Evolutionary conservation across 129 eudicot species (phyloP).

Genomic region (Oenanthe sinensis): DNA sequence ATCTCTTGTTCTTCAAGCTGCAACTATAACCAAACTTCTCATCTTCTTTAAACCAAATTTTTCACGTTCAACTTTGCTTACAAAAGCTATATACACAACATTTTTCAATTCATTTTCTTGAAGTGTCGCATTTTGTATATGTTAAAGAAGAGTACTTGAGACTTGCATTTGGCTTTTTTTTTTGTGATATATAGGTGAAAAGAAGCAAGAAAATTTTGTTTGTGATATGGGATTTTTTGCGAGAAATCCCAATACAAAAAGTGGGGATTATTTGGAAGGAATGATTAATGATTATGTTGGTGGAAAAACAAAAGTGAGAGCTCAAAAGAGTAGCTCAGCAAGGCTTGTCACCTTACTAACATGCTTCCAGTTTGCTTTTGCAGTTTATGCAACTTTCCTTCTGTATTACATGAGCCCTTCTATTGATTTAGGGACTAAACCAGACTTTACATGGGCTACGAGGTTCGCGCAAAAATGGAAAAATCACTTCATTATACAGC

Average conservation of each 20-base stretch:
- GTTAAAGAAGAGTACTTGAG: too few species aligned
- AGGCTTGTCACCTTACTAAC: constrained; percentile 66
- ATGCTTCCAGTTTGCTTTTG: constrained; percentile 77
- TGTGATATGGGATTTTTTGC: constrained; percentile 38
- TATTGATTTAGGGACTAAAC: constrained; percentile 58
- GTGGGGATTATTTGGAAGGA: constrained; percentile 84
- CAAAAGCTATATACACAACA: not conserved
- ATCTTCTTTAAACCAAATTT: not conserved
- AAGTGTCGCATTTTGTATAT: not conserved
- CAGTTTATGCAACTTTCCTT: constrained; percentile 82
- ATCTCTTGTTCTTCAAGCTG: constrained; percentile 22
- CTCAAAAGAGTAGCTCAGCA: constrained; percentile 45
- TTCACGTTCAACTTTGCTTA: not conserved
- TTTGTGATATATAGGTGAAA: constrained; percentile 13
- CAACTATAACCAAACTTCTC: constrained; percentile 5
- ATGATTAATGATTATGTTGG: constrained; percentile 54
- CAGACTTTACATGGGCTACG: constrained; percentile 88
- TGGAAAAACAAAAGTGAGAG: constrained; percentile 37
- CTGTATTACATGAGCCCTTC: constrained; percentile 88
- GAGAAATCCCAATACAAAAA: constrained; percentile 41
- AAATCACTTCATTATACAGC: constrained; percentile 42
- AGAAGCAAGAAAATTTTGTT: not conserved
- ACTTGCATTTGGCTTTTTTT: not conserved
- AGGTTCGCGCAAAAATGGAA: constrained; percentile 72
- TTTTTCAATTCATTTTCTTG: not conserved